Evolutionary conservation across 331 rosid genomes (phyloP).

Genomic region (Arachis monticola): DNA sequence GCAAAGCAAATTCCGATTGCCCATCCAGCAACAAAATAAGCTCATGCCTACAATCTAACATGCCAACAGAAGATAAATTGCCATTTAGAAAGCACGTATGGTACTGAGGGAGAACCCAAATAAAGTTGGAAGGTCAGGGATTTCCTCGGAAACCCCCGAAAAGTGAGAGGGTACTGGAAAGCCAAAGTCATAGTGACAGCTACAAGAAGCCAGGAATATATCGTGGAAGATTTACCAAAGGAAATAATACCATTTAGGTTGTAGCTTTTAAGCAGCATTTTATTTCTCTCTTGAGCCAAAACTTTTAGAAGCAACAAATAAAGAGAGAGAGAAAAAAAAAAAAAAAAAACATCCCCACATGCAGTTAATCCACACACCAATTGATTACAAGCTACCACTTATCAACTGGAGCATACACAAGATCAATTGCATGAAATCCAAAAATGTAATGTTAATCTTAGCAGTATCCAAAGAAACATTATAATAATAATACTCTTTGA

Average conservation of each 20-base stretch:
- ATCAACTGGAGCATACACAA: slow-evolving; percentile 4
- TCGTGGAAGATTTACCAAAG: slow-evolving; percentile 9
- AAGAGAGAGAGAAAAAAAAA: neutral
- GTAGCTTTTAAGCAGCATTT: slow-evolving; percentile 26
- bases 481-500: slow-evolving; percentile 64
- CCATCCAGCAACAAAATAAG: slow-evolving; percentile 30
- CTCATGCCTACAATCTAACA: neutral
- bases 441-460: slow-evolving; percentile 21
- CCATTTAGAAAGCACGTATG: slow-evolving; percentile 5
- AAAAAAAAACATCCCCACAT: slow-evolving; percentile 18
- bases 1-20: neutral
- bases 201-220: neutral
- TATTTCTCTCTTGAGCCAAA: slow-evolving; percentile 13
- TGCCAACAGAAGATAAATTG: slow-evolving; percentile 21
- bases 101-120: slow-evolving; percentile 23
- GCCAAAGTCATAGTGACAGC: neutral
- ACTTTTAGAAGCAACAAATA: slow-evolving; percentile 15
- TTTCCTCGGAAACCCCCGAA: slow-evolving; percentile 10
- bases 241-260: slow-evolving; percentile 3
- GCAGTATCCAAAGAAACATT: slow-evolving; percentile 29
- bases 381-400: neutral
- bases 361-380: slow-evolving; percentile 9
- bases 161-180: neutral
- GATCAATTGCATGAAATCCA: slow-evolving; percentile 6
- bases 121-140: slow-evolving; percentile 17